A percentile compares a stretch with the other conserved stretches of the same genome.
These are phyloP conservation scores for Solanum lignicaule DNA, from an alignment of 257 asterid species.

Conservation along the genomic window DNA sequence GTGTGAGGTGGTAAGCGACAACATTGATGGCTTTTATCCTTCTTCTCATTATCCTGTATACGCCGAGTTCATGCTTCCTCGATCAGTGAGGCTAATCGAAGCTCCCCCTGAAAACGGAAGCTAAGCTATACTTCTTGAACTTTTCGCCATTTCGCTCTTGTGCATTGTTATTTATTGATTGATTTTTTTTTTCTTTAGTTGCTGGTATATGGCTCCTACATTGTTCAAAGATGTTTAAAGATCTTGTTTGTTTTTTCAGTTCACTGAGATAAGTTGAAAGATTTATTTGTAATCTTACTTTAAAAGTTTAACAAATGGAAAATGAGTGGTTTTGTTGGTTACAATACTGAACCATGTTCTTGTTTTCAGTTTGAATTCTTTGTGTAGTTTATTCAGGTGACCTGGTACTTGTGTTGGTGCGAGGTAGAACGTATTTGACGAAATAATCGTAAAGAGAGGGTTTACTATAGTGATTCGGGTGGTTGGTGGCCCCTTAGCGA, in stretches of 20 bases:
- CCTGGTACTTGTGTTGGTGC: not conserved
- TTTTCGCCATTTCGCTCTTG: not conserved
- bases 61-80: slow-evolving; percentile 87
- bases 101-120: slow-evolving; percentile 42
- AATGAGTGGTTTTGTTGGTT: not conserved
- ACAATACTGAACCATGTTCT: not conserved
- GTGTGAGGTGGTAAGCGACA: slow-evolving; percentile 88
- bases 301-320: not conserved
- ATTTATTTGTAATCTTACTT: not conserved
- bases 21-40: slow-evolving; percentile 79
- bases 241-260: not conserved
- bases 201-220: not conserved
- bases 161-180: not conserved
- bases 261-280: not conserved
- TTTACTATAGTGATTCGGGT: too few species aligned
- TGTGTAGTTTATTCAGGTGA: not conserved
- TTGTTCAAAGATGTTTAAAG: not conserved
- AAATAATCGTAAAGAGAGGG: not conserved
- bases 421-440: not conserved
- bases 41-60: slow-evolving; percentile 84
- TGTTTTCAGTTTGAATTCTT: not conserved
- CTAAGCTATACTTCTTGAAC: not conserved
- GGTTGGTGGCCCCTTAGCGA: too few species aligned
- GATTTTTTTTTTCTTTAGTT: not conserved
- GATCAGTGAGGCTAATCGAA: slow-evolving; percentile 64